Evolutionary conservation across 73 alveolate genomes (phyloP), one percentile per base, ranked within the genome.

Genomic region (Paramecium primaurelia): DNA sequence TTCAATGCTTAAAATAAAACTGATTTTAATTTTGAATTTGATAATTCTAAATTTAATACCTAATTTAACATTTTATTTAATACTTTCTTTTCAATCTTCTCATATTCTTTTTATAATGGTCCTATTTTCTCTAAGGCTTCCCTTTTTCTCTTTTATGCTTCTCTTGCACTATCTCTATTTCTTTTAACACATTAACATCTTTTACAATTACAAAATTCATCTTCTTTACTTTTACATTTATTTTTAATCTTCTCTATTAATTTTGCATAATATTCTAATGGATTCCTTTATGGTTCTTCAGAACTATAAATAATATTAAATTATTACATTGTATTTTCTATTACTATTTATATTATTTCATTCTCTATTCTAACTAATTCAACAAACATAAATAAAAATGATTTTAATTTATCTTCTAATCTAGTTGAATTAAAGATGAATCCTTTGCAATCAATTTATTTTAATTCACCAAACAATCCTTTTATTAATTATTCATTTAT

Each of bases 161-260:
- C 87, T 40, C 87, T 73, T 73, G 87, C 87, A 37, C 87, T 73
- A 73, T 73, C 59, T 73, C 87, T 73, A 73, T 73, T 73, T 73
- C 87, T 73, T 20, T 73, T 73, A 22, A 73, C 47, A 44, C 87
- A 73, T 73, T 73, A 20, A 10, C 87, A 73, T 34, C 87, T 34
- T 28, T 73, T 73, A 73, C 87, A 73, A 73, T 73, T 73, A 36
- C 87, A 73, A 73, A 34, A 73, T 73, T 73, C 87, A 73, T 73
- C 87, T 38, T 73, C 87, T 20, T 73, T 73, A 9, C 87, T 40
- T 14, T 38, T 73, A 11, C 87, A 73, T 73, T 73, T 73, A 20
- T 73, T 36, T 34, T 73, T 73, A 11, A 73, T 37, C 32, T 73
- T 73, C 14, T 73, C 87, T 30, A 73, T 73, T 44, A 73, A 73